Evolutionary conservation across 768 basidiomycete species (phyloP).

Genomic region (Krasilnikovozyma curviuscula): DNA sequence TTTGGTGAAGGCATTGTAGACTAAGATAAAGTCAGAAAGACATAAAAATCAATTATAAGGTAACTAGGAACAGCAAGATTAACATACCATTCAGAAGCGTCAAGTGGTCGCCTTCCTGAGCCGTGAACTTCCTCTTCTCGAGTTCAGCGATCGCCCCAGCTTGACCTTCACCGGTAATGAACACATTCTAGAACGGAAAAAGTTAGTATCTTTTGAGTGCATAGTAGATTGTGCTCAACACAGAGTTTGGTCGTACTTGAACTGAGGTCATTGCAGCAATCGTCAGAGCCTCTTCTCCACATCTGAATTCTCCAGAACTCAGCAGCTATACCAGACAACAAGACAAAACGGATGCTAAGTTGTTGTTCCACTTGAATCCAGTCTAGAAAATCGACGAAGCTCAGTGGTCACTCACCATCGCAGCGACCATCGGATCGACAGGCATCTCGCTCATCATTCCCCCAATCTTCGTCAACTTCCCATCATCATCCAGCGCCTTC

Average conservation of each 20-base stretch:
- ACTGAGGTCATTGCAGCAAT: conserved; percentile 91
- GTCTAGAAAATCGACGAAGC: neutral
- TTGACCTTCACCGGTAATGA: conserved; percentile 69
- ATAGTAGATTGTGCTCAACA: neutral
- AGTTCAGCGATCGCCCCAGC: conserved; percentile 72
- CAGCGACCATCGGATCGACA: conserved; percentile 77
- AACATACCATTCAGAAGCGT: conserved; percentile 69
- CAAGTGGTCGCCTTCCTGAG: conserved; percentile 95
- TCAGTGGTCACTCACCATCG: conserved; percentile 47
- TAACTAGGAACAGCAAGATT: neutral
- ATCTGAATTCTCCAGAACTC: conserved; percentile 60
- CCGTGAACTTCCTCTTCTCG: conserved; percentile 86
- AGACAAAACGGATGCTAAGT: neutral
- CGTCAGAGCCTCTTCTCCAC: conserved; percentile 86
- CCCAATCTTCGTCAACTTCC: conserved; percentile 52
- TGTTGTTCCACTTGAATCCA: neutral
- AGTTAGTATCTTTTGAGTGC: neutral
- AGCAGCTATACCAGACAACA: conserved; percentile 44
- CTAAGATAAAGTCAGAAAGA: neutral
- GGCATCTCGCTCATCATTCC: conserved; percentile 89
- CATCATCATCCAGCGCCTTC: conserved; percentile 59
- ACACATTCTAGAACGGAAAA: conserved; percentile 47
- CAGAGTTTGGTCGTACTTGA: conserved; percentile 36
- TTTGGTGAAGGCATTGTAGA: conserved; percentile 72
- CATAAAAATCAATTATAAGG: neutral